Evolutionary conservation across 805 yeast genomes (phyloP), one percentile per base, ranked within the genome.

Genomic region (Nakazawaea siamensis): DNA sequence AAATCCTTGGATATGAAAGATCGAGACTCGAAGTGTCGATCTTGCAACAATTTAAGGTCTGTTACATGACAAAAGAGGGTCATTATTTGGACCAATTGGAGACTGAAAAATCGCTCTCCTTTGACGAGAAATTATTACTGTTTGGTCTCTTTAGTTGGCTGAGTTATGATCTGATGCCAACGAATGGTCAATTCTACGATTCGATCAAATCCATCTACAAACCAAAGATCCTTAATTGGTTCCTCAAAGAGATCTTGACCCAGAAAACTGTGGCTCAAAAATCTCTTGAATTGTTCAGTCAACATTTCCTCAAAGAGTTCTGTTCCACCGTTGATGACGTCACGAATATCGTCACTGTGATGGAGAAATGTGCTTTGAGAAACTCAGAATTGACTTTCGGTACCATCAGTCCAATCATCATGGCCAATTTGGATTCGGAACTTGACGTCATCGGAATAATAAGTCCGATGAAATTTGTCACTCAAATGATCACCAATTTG

Each of bases 361-460:
- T 88, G 32, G 88, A 83, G 47, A 85, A 81, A 50, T 71, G 88
- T 1, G 64, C 80, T 33, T 62, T 88, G 43, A 71, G 95, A 53
- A 74, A 94, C 2, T 80, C 95, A 0, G 96, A 86, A 49, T 54
- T 62, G 25, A 71, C 84, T 0, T 70, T 85, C 38, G 67, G 66
- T n/a, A 44, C 48, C 14, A 51, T 79, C n/a, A 51, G 81, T 2
- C 70, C 76, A 3, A 62, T 66, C 9, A 49, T 86, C 7, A 61
- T 80, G 18, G 25, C 27, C 2, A 41, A 56, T 6, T 20, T 65
- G 34, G 36, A 62, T 3, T 36, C 49, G 7, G 10, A 20, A 7
- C 10, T 7, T 7, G 7, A 8, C 10, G 10, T 7, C 23, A 1
- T 24, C 8, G 15, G 7, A 8, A 8, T 15, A 18, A 11, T 8